Conservation (phyloP, 352 stramenopile species). For the Pythium myriotylum region DNA sequence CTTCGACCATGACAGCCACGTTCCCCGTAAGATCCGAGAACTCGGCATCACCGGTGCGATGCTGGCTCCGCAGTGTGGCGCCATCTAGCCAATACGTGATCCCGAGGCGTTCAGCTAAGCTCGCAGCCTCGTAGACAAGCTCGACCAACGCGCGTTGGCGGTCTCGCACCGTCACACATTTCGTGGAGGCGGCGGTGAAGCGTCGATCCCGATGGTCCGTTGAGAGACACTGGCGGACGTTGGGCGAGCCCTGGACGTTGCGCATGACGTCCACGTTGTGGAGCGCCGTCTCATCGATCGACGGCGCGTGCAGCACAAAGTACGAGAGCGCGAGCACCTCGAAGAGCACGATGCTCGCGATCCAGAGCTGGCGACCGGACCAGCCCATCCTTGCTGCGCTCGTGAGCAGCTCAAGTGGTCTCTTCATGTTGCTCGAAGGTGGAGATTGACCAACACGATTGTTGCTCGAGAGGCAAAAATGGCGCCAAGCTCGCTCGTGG, state of each 20-base stretch:
- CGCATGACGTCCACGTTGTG: slow-evolving; percentile 4
- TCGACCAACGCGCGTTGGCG: slow-evolving; percentile 43
- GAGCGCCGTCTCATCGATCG: slow-evolving; percentile 3
- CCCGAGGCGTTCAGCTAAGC: slow-evolving; percentile 40
- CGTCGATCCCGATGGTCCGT: slow-evolving; percentile 5
- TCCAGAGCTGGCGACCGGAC: slow-evolving; percentile 9
- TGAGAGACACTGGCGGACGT: slow-evolving; percentile 24
- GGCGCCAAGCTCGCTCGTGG: slow-evolving; percentile 20
- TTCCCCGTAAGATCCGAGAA: slow-evolving; percentile 59
- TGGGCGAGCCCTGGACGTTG: slow-evolving; percentile 6
- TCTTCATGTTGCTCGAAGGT: slow-evolving; percentile 17
- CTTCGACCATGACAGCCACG: slow-evolving; percentile 49
- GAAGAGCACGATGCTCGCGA: slow-evolving; percentile 20
- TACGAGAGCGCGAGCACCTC: slow-evolving; percentile 20
- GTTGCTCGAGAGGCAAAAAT: slow-evolving; percentile 15
- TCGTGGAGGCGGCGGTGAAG: slow-evolving; percentile 3
- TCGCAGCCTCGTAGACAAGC: slow-evolving; percentile 45
- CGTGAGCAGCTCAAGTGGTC: neutral
- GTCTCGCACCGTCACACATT: slow-evolving; percentile 42
- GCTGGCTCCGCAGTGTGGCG: slow-evolving; percentile 59
- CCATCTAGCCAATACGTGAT: slow-evolving; percentile 75
- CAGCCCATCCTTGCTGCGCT: neutral
- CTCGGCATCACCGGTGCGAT: slow-evolving; percentile 51
- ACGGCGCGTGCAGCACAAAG: slow-evolving; percentile 16
- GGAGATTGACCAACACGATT: neutral